Conservation (phyloP, 305 asterid species). For the Fraxinus dipetala region DNA sequence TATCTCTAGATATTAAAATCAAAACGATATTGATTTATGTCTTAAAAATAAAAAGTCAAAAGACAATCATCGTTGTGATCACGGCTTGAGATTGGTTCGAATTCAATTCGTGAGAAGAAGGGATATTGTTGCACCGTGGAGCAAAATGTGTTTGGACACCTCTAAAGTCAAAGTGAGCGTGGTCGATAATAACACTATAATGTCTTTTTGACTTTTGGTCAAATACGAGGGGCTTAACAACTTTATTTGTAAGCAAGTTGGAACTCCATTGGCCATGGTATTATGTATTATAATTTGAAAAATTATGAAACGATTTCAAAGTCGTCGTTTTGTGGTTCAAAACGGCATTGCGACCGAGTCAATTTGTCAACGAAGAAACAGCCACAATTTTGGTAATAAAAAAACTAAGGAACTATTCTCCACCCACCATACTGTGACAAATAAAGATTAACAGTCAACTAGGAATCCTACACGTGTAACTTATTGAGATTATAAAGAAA, state of each 20-base stretch:
- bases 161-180: neutral
- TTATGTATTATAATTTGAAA: too few relatives aligned
- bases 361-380: conserved; percentile 29
- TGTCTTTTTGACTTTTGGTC: neutral
- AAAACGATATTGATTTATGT: neutral
- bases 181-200: neutral
- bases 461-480: conserved; percentile 12
- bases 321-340: neutral
- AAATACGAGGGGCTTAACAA: neutral
- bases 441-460: neutral
- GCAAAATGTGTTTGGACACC: neutral
- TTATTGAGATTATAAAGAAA: too few relatives aligned
- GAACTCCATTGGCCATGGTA: neutral
- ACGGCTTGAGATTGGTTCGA: too few relatives aligned
- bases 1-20: neutral
- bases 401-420: neutral
- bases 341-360: conserved; percentile 12
- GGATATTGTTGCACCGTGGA: too few relatives aligned
- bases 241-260: neutral
- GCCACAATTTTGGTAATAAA: conserved; percentile 13
- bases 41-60: neutral
- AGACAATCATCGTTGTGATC: neutral
- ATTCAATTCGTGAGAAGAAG: too few relatives aligned
- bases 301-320: neutral
- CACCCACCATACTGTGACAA: neutral